Evolutionary conservation across 2,329 filamentous ascomycete species (phyloP).

Genomic region (Mollisiaceae sp.): DNA sequence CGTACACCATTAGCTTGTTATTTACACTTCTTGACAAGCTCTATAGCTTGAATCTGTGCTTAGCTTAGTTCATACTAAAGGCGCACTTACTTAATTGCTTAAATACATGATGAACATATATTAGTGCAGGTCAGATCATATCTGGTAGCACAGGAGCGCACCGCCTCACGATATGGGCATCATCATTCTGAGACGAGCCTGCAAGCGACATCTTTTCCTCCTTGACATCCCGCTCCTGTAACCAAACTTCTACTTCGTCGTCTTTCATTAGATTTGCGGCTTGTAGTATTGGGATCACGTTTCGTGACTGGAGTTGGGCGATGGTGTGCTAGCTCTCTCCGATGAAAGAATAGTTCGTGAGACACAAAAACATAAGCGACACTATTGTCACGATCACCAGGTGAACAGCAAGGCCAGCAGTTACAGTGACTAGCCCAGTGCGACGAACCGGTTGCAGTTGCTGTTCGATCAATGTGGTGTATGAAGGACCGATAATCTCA

Average conservation of each 20-base stretch:
- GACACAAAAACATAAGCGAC: background rate
- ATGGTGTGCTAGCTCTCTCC: slow-evolving; percentile 19
- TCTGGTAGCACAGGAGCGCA: background rate
- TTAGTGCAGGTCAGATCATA: background rate
- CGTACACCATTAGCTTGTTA: no score
- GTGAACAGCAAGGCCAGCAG: background rate
- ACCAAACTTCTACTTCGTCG: slow-evolving; percentile 12
- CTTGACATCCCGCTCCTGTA: background rate
- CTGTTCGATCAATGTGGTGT: slow-evolving; percentile 8
- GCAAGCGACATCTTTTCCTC: slow-evolving; percentile 6
- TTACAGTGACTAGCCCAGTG: slow-evolving; percentile 8
- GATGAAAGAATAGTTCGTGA: slow-evolving; percentile 13
- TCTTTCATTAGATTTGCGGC: slow-evolving; percentile 14
- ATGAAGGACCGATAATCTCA: background rate
- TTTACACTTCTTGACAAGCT: no score
- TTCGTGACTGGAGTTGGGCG: slow-evolving; percentile 15
- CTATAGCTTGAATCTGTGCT: no score
- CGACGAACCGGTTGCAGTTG: slow-evolving; percentile 1
- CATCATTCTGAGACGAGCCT: background rate
- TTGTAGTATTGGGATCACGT: slow-evolving; percentile 12
- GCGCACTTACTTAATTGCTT: no score
- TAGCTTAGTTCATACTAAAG: no score
- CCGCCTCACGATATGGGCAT: slow-evolving; percentile 2
- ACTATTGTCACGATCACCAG: background rate
- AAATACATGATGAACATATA: no score